Evolutionary conservation across 805 yeast genomes (phyloP), one percentile per base, ranked within the genome.

Genomic region (Candida ovalis): DNA sequence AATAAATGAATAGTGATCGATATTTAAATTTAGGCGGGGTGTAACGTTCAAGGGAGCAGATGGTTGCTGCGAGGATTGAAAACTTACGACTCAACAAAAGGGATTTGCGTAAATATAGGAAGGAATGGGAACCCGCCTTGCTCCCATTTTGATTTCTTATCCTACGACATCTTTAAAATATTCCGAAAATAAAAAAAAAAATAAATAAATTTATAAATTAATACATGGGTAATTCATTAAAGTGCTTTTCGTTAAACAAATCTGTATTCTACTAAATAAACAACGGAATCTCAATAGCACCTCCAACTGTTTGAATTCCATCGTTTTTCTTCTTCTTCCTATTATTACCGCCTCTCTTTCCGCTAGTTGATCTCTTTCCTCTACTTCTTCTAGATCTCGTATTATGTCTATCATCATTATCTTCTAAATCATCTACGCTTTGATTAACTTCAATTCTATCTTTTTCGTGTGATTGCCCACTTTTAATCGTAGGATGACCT

Each of bases 241-340:
- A 5, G 10, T 10, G 32, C 32, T 30, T 30, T n/a, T 15, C 15
- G 8, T n/a, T 21, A 37, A 18, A 21, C 23, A 37, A 21, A 37
- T 15, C 15, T 30, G n/a, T 30, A 30, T 15, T 15, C n/a, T 15
- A 10, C 22, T 41, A 71, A 30, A 74, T 61, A 49, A 73, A 74
- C 23, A 74, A 58, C 1, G 78, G 78, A 10, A 74, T 67, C 49
- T 74, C 78, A 41, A 73, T 70, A 6, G 74, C 75, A 10, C 74
- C 75, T 12, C 74, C 74, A 35, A 69, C 72, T 1, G 70, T 66
- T 38, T 64, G 63, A n/a, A 65, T 49, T n/a, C 54, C 58, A 35
- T 58, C 58, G 24, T 53, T 52, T 32, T 56, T 53, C 45, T 46
- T 60, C 40, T 41, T 46, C 23, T 48, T 46, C 38, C 44, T 54